A percentile compares a stretch with the other conserved stretches of the same genome.
These are phyloP conservation scores for Crotalaria pallida DNA, from an alignment of 306 rosid species.

Conservation along the genomic window DNA sequence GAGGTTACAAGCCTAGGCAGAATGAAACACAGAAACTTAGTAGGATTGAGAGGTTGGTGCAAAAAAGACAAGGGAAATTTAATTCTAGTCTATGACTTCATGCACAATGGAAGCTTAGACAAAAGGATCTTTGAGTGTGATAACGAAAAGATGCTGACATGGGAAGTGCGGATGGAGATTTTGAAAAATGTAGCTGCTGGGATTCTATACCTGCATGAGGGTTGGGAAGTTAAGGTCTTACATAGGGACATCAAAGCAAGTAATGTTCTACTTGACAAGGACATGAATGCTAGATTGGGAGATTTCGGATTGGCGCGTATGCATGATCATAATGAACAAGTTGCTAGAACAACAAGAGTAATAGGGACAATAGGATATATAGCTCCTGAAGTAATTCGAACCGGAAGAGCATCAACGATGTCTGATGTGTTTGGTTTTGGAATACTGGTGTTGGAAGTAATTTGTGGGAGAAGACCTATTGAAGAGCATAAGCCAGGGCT, in stretches of 20 bases:
- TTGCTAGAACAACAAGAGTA: conserved; percentile 42
- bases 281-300: conserved; percentile 57
- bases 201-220: conserved; percentile 58
- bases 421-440: conserved; percentile 65
- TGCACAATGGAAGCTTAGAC: conserved; percentile 64
- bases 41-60: conserved; percentile 72
- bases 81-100: conserved; percentile 59
- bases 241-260: conserved; percentile 66
- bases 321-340: conserved; percentile 41
- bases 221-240: conserved; percentile 65
- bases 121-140: conserved; percentile 49
- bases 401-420: conserved; percentile 37
- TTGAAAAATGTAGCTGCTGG: conserved; percentile 58
- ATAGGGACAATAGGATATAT: conserved; percentile 62
- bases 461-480: conserved; percentile 48
- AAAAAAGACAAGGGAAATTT: conserved; percentile 47
- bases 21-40: conserved; percentile 59
- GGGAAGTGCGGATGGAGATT: conserved; percentile 47
- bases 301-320: conserved; percentile 61
- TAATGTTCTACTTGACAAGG: conserved; percentile 62
- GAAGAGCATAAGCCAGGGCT: conserved; percentile 49
- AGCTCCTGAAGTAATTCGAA: conserved; percentile 54
- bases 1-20: conserved; percentile 70
- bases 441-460: conserved; percentile 49
- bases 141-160: conserved; percentile 32